Conservation (phyloP, 441 rosid genomes). For the Jatropha podagrica region DNA sequence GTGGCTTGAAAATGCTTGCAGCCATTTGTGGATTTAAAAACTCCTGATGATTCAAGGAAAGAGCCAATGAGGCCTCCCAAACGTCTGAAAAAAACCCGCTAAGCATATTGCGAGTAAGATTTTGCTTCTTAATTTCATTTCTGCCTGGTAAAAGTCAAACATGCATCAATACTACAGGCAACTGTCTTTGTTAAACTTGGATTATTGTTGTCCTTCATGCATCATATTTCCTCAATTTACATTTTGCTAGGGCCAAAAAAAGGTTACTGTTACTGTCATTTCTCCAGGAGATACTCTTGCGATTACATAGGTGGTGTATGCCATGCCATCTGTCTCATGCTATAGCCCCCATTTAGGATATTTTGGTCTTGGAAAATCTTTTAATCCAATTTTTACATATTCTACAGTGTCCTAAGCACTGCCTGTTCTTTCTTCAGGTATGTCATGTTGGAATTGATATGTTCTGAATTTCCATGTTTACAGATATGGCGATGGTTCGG, state of each 20-base stretch:
- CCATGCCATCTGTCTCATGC: neutral
- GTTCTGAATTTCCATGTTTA: constrained; percentile 4
- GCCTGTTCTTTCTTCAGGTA: neutral
- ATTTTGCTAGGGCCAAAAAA: neutral
- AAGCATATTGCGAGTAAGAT: constrained; percentile 24
- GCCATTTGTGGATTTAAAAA: constrained; percentile 62
- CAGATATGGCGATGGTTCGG: constrained; percentile 6
- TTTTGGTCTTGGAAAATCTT: no score
- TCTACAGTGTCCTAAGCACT: neutral
- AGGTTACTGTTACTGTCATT: neutral
- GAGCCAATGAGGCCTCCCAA: constrained; percentile 55
- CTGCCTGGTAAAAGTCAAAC: neutral
- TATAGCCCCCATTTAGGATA: no score
- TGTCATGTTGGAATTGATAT: neutral
- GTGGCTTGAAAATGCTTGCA: constrained; percentile 32
- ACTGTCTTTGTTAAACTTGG: neutral
- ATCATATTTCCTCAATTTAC: neutral
- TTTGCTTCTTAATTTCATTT: constrained; percentile 6
- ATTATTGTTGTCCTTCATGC: neutral
- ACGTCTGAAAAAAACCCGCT: constrained; percentile 66
- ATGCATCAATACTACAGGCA: neutral
- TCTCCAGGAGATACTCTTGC: neutral
- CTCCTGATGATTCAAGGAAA: constrained; percentile 60
- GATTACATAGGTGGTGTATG: neutral
- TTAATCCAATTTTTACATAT: no score